Percentiles rank a stretch among this genome's conserved stretches.
These are phyloP conservation scores for Persicaria maculosa DNA, from an alignment of 148 eudicot genomes.

Conservation along the genomic window DNA sequence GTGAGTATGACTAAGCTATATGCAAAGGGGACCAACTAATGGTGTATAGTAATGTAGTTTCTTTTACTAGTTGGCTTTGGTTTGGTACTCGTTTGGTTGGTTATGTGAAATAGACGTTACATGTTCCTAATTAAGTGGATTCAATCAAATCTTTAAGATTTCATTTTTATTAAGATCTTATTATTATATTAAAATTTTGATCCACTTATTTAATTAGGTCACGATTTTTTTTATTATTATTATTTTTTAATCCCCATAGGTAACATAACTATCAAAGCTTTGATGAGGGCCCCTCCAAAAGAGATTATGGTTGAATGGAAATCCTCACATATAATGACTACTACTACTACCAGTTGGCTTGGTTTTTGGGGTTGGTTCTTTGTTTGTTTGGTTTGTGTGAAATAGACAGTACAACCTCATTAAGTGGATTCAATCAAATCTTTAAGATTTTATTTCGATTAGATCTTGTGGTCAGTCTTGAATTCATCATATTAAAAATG, in stretches of 20 bases:
- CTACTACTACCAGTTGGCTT: too few relatives aligned
- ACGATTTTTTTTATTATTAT: too few relatives aligned
- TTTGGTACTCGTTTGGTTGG: slow-evolving; percentile 7
- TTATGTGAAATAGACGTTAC: slow-evolving; percentile 2
- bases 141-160: not conserved
- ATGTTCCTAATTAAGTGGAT: not conserved
- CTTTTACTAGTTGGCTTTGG: not conserved
- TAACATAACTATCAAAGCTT: too few relatives aligned
- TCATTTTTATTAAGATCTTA: too few relatives aligned
- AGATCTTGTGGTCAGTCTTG: not conserved
- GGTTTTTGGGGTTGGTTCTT: too few relatives aligned
- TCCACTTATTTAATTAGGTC: too few relatives aligned
- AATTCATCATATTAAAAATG: not conserved
- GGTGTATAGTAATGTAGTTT: not conserved
- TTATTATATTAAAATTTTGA: too few relatives aligned
- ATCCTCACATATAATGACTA: not conserved
- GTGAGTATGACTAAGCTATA: not conserved
- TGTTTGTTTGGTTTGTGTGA: too few relatives aligned
- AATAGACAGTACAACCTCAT: too few relatives aligned
- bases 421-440: too few relatives aligned
- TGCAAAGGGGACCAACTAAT: not conserved
- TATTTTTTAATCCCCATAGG: too few relatives aligned
- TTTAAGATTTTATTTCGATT: not conserved
- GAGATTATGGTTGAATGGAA: not conserved
- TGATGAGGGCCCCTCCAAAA: too few relatives aligned